Evolutionary conservation across 2,329 filamentous ascomycete species (phyloP).

Genomic region (Aureobasidium mangrovei): DNA sequence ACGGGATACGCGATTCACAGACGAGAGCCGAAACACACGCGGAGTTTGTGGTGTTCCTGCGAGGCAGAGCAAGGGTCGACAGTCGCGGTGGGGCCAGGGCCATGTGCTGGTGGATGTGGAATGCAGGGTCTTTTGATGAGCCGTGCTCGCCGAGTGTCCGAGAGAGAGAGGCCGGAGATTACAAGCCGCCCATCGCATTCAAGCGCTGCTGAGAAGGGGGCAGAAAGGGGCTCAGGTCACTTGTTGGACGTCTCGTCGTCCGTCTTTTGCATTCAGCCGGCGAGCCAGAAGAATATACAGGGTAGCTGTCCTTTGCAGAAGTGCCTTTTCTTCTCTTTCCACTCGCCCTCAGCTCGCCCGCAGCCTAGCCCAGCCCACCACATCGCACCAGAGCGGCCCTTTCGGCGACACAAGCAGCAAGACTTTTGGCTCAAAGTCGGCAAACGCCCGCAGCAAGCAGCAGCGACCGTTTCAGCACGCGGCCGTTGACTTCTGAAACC

Average conservation of each 20-base stretch:
- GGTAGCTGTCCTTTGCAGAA: not conserved
- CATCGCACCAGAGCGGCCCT: not conserved
- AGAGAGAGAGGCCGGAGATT: not conserved
- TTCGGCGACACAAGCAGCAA: not conserved
- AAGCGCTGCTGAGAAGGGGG: not conserved
- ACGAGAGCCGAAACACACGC: constrained; percentile 3
- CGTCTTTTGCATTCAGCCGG: not conserved
- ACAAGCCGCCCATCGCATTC: not conserved
- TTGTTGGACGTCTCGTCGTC: not conserved
- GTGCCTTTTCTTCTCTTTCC: not conserved
- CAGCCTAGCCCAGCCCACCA: no score
- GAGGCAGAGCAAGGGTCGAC: not conserved
- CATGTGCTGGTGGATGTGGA: not conserved
- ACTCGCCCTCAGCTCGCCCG: no score
- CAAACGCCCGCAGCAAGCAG: not conserved
- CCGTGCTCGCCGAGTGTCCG: not conserved
- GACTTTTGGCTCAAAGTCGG: not conserved
- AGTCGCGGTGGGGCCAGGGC: not conserved
- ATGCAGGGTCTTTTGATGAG: not conserved
- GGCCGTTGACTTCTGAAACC: constrained; percentile 10
- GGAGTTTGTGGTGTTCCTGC: not conserved
- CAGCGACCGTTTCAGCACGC: constrained; percentile 9
- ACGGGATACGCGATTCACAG: no score
- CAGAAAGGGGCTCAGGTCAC: constrained; percentile 1
- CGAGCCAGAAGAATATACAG: constrained; percentile 1